Percentiles rank a stretch among this genome's conserved stretches.
Evolutionary conservation across 805 yeast genomes (phyloP).

Genomic region (Cyberlindnera subsufficiens): DNA sequence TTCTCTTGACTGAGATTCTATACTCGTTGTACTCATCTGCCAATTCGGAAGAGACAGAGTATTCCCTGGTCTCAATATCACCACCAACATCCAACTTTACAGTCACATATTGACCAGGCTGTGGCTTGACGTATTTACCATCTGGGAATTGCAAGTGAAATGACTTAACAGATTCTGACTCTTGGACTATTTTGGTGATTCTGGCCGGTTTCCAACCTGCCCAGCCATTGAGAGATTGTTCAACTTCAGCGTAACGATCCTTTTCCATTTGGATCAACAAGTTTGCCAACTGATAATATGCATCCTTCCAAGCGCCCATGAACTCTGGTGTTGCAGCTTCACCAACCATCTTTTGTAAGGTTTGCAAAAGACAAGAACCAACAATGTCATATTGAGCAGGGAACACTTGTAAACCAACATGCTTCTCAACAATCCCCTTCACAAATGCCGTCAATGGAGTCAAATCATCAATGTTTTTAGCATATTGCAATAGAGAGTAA

Average conservation of each 20-base stretch:
- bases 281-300: conserved; percentile 60
- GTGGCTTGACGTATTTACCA: conserved; percentile 29
- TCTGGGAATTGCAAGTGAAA: conserved; percentile 44
- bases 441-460: conserved; percentile 49
- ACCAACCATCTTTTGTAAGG: conserved; percentile 52
- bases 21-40: conserved; percentile 30
- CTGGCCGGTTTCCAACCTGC: conserved; percentile 48
- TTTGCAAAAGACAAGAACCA: conserved; percentile 48
- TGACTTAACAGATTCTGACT: conserved; percentile 42
- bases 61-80: conserved; percentile 49
- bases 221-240: conserved; percentile 40
- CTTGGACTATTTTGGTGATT: conserved; percentile 36
- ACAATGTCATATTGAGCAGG: conserved; percentile 67
- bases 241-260: conserved; percentile 33
- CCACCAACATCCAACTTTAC: conserved; percentile 29
- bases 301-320: conserved; percentile 57
- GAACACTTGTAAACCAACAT: conserved; percentile 54
- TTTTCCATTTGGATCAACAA: conserved; percentile 51
- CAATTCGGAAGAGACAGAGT: conserved; percentile 43
- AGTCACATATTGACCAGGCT: conserved; percentile 36
- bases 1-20: conserved; percentile 52
- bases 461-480: conserved; percentile 55
- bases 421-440: conserved; percentile 56
- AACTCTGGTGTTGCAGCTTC: conserved; percentile 54
- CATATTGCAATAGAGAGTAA: conserved; percentile 53